Evolutionary conservation across 805 yeast species (phyloP).

Genomic region (Brettanomyces bruxellensis): DNA sequence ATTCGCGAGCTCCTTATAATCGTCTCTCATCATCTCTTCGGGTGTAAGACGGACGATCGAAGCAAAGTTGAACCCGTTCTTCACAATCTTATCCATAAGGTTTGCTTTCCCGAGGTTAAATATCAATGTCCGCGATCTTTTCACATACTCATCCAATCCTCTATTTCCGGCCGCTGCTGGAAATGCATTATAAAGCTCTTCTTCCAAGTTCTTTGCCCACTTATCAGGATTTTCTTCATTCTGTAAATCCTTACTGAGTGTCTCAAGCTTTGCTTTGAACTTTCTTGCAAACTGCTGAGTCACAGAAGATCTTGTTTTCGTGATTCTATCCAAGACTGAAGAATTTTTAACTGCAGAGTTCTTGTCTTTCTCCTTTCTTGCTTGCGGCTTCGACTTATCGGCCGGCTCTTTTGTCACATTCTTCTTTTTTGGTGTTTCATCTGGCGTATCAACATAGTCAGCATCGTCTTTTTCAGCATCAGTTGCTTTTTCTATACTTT

Average conservation of each 20-base stretch:
- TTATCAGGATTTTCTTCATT: constrained; percentile 27
- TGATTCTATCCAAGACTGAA: constrained; percentile 1
- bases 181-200: constrained; percentile 30
- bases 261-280: constrained; percentile 32
- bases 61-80: constrained; percentile 42
- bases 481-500: no score
- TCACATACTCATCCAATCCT: constrained; percentile 40
- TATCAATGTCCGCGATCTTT: constrained; percentile 56
- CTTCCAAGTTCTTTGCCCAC: constrained; percentile 47
- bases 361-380: constrained; percentile 2
- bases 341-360: constrained; percentile 6
- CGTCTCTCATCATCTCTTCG: constrained; percentile 64
- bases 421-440: constrained; percentile 4
- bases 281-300: constrained; percentile 41
- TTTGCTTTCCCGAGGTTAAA: constrained; percentile 53
- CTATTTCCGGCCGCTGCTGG: constrained; percentile 9
- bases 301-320: constrained; percentile 38
- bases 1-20: constrained; percentile 64
- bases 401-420: constrained; percentile 4
- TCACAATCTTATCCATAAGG: constrained; percentile 49
- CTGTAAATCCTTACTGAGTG: constrained; percentile 13
- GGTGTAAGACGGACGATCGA: constrained; percentile 57
- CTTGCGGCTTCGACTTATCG: not conserved
- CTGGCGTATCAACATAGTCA: constrained; percentile 7
- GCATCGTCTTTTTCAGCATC: constrained; percentile 2